Evolutionary conservation across 176 grass and related monocot genomes (phyloP), one percentile per base, ranked within the genome.

Genomic region (Tillandsia fasciculata): DNA sequence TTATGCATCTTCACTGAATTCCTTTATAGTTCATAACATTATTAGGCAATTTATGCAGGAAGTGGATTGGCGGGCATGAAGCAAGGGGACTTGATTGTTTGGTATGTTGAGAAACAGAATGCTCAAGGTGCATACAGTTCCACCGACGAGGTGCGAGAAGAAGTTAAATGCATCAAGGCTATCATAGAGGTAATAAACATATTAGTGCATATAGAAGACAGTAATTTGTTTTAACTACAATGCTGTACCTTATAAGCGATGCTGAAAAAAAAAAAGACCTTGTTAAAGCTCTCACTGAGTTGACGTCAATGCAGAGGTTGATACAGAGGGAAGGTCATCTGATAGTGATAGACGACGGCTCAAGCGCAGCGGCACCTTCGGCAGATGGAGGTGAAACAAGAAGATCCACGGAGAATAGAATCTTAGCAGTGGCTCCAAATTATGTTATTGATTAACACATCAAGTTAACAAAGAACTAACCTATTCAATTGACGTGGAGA

Each of bases 321-420:
- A 90, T 99, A 76, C 87, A 99, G 65, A 87, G 82, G 76, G 94
- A 99, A 72, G 94, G 94, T 10, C 94, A 93, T 83, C 84, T 99
- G 66, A 86, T 99, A 72, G 94, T 99, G 27, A 93, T 99, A 26
- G 94, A 99, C 14, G 89, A 99, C 64, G 94, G 89, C 5, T 11
- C 72, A 13, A 67, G 73, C 22, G 12, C 74, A 17, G 70, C 65
- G 15, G 83, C 78, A 49, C 11, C 80, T 51, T 26, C 50, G 22
- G 64, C 51, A n/a, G 82, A 82, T 5, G 88, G 54, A 26, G 51
- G 69, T 64, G 50, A 49, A 8, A 53, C 26, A 2, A 77, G 76
- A 66, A 81, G 63, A 90, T 61, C 78, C 0, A 85, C 80, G 68
- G 81, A 81, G 70, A 75, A 80, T 12, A 87, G 94, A 78, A 90